phyloP scores from a whole-genome alignment of 306 rosid genomes.

The Cercis canadensis region DNA sequence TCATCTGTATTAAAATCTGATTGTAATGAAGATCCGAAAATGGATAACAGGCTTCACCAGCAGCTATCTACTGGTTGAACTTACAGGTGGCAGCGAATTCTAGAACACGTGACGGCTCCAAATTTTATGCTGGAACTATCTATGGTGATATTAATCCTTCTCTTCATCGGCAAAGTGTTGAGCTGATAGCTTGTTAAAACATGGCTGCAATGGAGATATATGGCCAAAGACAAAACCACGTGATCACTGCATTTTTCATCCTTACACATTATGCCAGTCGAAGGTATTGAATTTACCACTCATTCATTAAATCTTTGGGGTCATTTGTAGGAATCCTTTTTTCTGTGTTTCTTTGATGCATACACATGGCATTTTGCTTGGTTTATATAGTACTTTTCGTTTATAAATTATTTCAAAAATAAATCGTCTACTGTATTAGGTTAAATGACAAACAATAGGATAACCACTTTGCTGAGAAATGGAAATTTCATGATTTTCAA shows the following conservation, averaged over 20 bases:
- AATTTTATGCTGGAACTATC: constrained; percentile 53
- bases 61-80: constrained; percentile 97
- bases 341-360: no score
- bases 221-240: constrained; percentile 9
- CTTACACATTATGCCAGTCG: constrained; percentile 22
- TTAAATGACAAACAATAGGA: no score
- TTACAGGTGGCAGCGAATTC: constrained; percentile 62
- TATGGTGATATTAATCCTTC: constrained; percentile 45
- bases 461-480: no score
- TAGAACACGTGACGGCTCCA: constrained; percentile 36
- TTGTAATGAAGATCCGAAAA: constrained; percentile 74
- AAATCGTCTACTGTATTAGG: no score
- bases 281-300: constrained; percentile 41
- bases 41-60: constrained; percentile 99
- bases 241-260: constrained; percentile 34
- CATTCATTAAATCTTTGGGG: constrained; percentile 18
- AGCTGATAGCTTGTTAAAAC: constrained; percentile 37
- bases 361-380: no score
- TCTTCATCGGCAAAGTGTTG: constrained; percentile 46
- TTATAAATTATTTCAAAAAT: no score
- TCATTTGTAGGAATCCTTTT: no score
- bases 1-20: constrained; percentile 44
- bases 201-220: constrained; percentile 27
- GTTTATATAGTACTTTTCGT: no score
- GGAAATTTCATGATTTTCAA: no score